A percentile compares a stretch with the other conserved stretches of the same genome.
phyloP scores from a whole-genome alignment of 768 basidiomycete species.

The Galerina sulciceps region DNA sequence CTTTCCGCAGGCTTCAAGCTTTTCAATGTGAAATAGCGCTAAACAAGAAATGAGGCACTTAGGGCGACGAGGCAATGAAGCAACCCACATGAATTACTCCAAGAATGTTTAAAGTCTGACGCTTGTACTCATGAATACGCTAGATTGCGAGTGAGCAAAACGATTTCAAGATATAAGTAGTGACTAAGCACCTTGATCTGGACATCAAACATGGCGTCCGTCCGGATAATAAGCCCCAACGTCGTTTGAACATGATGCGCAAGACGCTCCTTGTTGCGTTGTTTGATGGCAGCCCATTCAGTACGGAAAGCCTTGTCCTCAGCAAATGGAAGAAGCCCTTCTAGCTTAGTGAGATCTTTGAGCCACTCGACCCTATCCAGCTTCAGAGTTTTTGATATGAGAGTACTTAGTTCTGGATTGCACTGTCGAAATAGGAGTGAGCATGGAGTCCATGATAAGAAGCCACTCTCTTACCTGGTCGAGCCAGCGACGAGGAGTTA shows the following conservation, averaged over 20 bases:
- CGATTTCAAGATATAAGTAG: background rate
- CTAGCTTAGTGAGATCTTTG: conserved; percentile 78
- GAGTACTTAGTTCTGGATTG: conserved; percentile 84
- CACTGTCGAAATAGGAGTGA: conserved; percentile 48
- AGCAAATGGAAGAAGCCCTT: conserved; percentile 72
- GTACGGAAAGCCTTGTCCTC: conserved; percentile 78
- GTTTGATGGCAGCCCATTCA: conserved; percentile 86
- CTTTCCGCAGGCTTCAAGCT: conserved; percentile 76
- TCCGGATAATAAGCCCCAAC: conserved; percentile 73
- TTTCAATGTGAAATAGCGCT: conserved; percentile 87
- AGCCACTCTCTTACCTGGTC: conserved; percentile 54
- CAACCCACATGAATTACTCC: conserved; percentile 79
- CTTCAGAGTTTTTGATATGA: conserved; percentile 84
- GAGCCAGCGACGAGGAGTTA: conserved; percentile 93
- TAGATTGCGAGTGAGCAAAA: conserved; percentile 28
- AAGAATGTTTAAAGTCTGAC: conserved; percentile 94
- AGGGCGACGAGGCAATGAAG: background rate
- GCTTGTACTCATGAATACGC: conserved; percentile 94
- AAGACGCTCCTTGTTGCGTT: conserved; percentile 88
- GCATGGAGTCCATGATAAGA: background rate
- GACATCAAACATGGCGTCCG: conserved; percentile 86
- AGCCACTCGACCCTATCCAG: conserved; percentile 81
- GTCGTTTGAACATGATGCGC: conserved; percentile 75
- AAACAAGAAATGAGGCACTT: conserved; percentile 8
- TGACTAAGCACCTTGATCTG: conserved; percentile 70